Evolutionary conservation across 805 yeast species (phyloP), one percentile per base, ranked within the genome.

Genomic region (Yamadazyma scolyti): DNA sequence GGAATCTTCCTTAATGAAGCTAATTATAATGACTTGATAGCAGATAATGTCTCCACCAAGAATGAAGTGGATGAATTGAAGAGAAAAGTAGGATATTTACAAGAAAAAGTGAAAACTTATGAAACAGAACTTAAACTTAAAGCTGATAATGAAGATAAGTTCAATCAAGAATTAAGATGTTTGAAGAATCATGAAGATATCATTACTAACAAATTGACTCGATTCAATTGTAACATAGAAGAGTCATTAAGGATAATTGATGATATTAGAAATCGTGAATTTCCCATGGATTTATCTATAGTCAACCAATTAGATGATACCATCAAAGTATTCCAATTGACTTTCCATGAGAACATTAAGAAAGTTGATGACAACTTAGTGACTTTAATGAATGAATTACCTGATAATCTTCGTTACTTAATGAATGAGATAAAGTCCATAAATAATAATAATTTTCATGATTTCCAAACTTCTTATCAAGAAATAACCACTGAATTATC

Each of bases 1-100:
- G 88, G 89, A 2, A 67, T 83, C 15, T 79, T 64, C 46, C 56
- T 84, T 69, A 76, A 77, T 44, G 74, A 73, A 18, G 67, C 59
- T 10, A 78, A 78, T 48, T 80, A 80, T 44, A 40, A 50, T 13
- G 40, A 42, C 14, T 38, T 59, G 11, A 31, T 46, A 9, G 46
- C 38, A 16, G 46, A 39, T 15, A 34, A 30, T 16, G 28, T 20
- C 6, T 39, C 43, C 20, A 36, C 27, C 16, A 42, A 34, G 18
- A 38, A 34, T 28, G 46, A 39, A 28, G 25, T 39, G 3, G 24
- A 27, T 31, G 43, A 42, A 22, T 27, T 39, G 7, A 38, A 36
- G 17, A 30, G 31, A 33, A 42, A 37, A 18, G 13, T 34, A 9
- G 24, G 23, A 4, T 20, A 24, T n/a, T 16, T 33, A 4, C 20